These are phyloP conservation scores for Hypoxylon fragiforme DNA, from an alignment of 495 filamentous ascomycete genomes.

Conservation along the genomic window DNA sequence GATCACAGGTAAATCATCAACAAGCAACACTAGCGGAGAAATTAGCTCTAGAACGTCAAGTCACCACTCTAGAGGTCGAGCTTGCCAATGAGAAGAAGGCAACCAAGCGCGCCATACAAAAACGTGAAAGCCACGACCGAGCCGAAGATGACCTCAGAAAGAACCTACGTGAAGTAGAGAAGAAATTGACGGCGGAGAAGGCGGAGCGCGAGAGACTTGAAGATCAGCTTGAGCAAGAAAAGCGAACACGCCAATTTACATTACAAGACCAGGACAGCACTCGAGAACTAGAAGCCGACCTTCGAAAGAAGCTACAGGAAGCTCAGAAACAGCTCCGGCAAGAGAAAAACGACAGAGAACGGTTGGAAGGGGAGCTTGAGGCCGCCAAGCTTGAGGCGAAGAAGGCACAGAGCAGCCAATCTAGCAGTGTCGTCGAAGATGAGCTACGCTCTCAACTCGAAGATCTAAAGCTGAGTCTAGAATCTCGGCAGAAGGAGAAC, in stretches of 20 bases:
- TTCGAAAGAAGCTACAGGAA: slow-evolving; percentile 39
- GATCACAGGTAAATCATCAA: slow-evolving; percentile 66
- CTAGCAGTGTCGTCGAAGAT: slow-evolving; percentile 10
- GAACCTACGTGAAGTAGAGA: slow-evolving; percentile 51
- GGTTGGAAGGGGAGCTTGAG: slow-evolving; percentile 42
- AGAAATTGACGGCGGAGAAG: slow-evolving; percentile 57
- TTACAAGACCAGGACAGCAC: slow-evolving; percentile 31
- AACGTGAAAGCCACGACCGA: slow-evolving; percentile 47
- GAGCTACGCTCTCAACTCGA: slow-evolving; percentile 33
- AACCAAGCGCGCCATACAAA: slow-evolving; percentile 61
- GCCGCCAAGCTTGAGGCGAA: slow-evolving; percentile 39
- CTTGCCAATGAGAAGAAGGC: slow-evolving; percentile 76
- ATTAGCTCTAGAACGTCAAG: slow-evolving; percentile 70
- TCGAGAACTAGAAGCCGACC: slow-evolving; percentile 34
- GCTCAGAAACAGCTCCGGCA: slow-evolving; percentile 36
- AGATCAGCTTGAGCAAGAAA: slow-evolving; percentile 40
- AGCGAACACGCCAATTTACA: slow-evolving; percentile 25
- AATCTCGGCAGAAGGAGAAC: slow-evolving; percentile 47
- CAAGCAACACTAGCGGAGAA: slow-evolving; percentile 73
- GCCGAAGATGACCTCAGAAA: slow-evolving; percentile 51
- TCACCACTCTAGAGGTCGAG: slow-evolving; percentile 75
- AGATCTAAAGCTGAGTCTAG: slow-evolving; percentile 44
- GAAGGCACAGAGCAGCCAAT: slow-evolving; percentile 41
- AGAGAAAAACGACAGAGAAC: slow-evolving; percentile 43
- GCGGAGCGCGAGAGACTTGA: slow-evolving; percentile 44